Conservation (phyloP, 495 filamentous ascomycete genomes). For the Alectoria sarmentosa region DNA sequence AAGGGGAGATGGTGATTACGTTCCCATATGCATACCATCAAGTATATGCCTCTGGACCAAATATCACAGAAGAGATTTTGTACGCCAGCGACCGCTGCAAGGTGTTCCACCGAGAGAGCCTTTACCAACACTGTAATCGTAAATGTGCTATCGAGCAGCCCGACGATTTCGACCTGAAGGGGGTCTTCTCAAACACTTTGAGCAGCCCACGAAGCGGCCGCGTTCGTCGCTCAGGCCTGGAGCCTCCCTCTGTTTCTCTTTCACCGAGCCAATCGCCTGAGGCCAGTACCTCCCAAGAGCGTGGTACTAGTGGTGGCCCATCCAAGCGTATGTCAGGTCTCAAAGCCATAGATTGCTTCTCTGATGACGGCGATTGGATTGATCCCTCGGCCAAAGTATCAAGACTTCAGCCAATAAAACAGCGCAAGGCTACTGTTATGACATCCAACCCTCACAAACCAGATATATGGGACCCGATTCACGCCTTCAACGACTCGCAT, state of each 20-base stretch:
- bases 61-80: slow-evolving; percentile 1
- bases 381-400: not conserved
- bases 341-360: not conserved
- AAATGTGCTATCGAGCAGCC: not conserved
- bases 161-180: not conserved
- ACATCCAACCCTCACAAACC: not conserved
- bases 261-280: not conserved
- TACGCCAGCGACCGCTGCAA: slow-evolving; percentile 8
- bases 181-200: not conserved
- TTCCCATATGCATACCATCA: slow-evolving; percentile 21
- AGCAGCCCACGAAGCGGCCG: not conserved
- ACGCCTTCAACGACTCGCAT: not conserved
- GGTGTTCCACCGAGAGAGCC: not conserved
- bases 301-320: not conserved
- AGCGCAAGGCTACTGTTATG: not conserved
- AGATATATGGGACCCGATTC: not conserved
- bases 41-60: slow-evolving; percentile 9
- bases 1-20: slow-evolving; percentile 18
- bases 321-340: not conserved
- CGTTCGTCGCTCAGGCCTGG: not conserved
- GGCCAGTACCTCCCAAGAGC: not conserved
- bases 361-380: not conserved
- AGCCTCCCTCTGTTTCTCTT: not conserved
- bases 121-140: not conserved
- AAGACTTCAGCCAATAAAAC: not conserved